Evolutionary conservation across 2,329 filamentous ascomycete species (phyloP), one percentile per base, ranked within the genome.

Genomic region (Fusarium acutatum): DNA sequence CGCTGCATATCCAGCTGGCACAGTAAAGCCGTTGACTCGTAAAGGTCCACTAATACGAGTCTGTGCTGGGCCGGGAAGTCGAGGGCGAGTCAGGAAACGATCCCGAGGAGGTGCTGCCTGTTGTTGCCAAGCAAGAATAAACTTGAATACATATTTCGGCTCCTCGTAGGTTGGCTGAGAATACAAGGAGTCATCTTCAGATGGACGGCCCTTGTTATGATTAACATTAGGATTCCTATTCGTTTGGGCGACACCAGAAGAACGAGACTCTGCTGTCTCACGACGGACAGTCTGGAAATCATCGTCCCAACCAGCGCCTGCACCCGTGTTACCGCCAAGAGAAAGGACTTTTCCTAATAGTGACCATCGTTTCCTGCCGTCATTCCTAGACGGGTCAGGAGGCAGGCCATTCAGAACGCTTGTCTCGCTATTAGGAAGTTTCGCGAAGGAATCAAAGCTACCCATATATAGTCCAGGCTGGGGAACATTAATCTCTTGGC

Each of bases 11-110:
- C 82, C 79, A 0, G 83, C 72, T 2, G 82, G 82, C 3, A 81
- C 80, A 1, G 82, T 82, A 9, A 79, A 83, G 71, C 81, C 85
- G 28, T 83, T 83, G 50, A 79, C 82, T 15, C 82, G 81, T 17
- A 81, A 70, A 17, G 83, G 81, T 4, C 81, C 80, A 32, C 81
- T 85, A 17, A 95, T 84, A 64, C 89, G 88, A 18, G 87, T 84
- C 76, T 96, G 93, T 0, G 94, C 93, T 1, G 92, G 88, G 7
- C 86, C 86, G 1, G 94, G 94, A 8, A 96, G 86, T 18, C 91
- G 87, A 4, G 94, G 93, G 10, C 90, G 88, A 28, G 86, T 86
- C 26, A 95, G 84, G n/a, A 92, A 87, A 7, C 90, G 88, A 44
- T 92, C 88, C 7, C 88, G 88, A 1, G 85, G 84, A 59, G 88